A percentile compares a stretch with the other conserved stretches of the same genome.
phyloP scores from a whole-genome alignment of 2,329 filamentous ascomycete species.

The Calonectria pteridis region DNA sequence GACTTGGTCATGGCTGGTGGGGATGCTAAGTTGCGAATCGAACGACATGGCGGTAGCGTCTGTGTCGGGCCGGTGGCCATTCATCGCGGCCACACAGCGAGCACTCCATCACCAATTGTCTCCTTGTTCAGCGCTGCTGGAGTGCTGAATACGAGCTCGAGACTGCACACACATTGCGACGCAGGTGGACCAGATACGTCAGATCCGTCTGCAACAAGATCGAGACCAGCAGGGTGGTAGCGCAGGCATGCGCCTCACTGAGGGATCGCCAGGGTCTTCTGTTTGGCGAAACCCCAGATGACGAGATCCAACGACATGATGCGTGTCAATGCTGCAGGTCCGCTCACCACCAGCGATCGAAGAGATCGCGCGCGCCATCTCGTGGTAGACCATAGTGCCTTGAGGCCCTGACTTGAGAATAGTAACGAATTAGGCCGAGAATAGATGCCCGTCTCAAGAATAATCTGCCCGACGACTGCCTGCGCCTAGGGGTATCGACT shows the following conservation, averaged over 20 bases:
- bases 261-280: conserved; percentile 45
- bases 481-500: conserved; percentile 8
- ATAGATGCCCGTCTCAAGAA: conserved; percentile 3
- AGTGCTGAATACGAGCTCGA: conserved; percentile 32
- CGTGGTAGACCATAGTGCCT: conserved; percentile 12
- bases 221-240: conserved; percentile 36
- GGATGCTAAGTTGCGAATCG: conserved; percentile 25
- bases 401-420: conserved; percentile 14
- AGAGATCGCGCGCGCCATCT: conserved; percentile 22
- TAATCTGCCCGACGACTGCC: neutral
- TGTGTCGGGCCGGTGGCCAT: conserved; percentile 10
- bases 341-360: conserved; percentile 25
- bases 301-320: conserved; percentile 38
- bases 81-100: neutral
- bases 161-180: conserved; percentile 16
- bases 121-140: conserved; percentile 1
- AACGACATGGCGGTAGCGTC: conserved; percentile 26
- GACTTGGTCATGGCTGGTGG: conserved; percentile 26
- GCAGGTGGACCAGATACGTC: conserved; percentile 21
- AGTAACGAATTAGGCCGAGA: conserved; percentile 14
- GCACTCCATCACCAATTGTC: neutral
- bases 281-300: conserved; percentile 32
- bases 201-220: conserved; percentile 35
- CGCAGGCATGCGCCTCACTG: conserved; percentile 25
- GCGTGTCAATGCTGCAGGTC: conserved; percentile 45